These are phyloP conservation scores for Selaginella tamariscina DNA, from an alignment of 75 land plant species.

Conservation along the genomic window DNA sequence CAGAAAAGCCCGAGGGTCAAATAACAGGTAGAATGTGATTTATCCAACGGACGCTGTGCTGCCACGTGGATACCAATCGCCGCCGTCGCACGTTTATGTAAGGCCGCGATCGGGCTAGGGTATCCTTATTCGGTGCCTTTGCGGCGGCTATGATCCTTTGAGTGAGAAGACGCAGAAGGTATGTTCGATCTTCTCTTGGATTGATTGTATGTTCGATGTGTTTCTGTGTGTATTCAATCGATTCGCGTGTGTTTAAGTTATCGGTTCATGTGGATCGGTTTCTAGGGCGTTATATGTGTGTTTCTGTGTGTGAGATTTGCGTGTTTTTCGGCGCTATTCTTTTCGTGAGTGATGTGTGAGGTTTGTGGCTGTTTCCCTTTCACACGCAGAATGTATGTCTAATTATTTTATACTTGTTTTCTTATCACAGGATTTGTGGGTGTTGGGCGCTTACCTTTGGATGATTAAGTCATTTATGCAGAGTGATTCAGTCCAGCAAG, in stretches of 20 bases:
- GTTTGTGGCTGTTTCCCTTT: background rate
- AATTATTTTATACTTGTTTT: background rate
- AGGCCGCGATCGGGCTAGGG: background rate
- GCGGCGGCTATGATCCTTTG: slow-evolving; percentile 4
- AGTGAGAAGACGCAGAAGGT: too few species aligned
- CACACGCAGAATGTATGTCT: background rate
- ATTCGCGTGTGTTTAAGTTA: too few species aligned
- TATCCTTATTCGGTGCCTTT: background rate
- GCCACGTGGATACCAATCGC: background rate
- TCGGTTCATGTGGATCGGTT: too few species aligned
- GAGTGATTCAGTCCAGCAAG: background rate
- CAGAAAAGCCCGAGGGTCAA: too few species aligned
- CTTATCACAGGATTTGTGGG: background rate
- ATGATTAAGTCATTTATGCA: slow-evolving; percentile 11
- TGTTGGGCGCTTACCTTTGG: background rate
- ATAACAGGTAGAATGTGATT: background rate
- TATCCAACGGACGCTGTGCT: background rate
- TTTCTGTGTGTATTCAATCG: too few species aligned
- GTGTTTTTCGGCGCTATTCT: background rate
- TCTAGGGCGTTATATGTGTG: too few species aligned
- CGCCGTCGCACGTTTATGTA: background rate
- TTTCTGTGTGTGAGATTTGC: background rate
- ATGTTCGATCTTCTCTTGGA: too few species aligned
- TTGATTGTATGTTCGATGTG: too few species aligned
- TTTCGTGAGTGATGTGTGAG: background rate